phyloP scores from a whole-genome alignment of 192 early-diverging fungal genomes.

The Linnemannia elongata region DNA sequence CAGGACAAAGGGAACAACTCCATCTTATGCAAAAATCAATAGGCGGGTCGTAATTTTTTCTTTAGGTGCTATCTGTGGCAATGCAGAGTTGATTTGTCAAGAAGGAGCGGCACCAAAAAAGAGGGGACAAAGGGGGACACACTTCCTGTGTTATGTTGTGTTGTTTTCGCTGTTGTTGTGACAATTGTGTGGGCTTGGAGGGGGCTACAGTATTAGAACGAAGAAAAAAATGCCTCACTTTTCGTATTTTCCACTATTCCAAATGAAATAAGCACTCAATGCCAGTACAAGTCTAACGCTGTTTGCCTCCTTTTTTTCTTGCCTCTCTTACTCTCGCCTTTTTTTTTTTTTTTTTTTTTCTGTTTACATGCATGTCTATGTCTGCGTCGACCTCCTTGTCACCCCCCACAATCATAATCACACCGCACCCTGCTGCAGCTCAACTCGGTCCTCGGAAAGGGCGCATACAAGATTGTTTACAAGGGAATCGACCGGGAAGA shows the following conservation, averaged over 20 bases:
- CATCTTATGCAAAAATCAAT: not conserved
- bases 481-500: conserved; percentile 90
- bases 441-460: conserved; percentile 79
- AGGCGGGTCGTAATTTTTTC: not conserved
- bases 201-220: not conserved
- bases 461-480: conserved; percentile 91
- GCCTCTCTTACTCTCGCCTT: not conserved
- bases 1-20: not conserved
- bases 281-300: conserved; percentile 15
- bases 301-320: conserved; percentile 11
- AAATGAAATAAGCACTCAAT: conserved; percentile 1
- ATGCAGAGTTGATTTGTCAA: not conserved
- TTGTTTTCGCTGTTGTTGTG: conserved; percentile 28
- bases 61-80: conserved; percentile 3
- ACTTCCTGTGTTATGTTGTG: not conserved
- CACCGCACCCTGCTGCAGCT: conserved; percentile 40
- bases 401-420: not conserved
- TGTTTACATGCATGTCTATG: not conserved
- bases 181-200: not conserved
- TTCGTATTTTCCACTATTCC: not conserved
- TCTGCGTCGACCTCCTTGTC: conserved; percentile 2
- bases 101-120: not conserved
- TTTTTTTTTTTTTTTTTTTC: not conserved
- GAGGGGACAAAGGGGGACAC: conserved; percentile 7
- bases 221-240: conserved; percentile 49